Conservation (phyloP, 169 alveolate species). For the Eimeria necatrix region DNA sequence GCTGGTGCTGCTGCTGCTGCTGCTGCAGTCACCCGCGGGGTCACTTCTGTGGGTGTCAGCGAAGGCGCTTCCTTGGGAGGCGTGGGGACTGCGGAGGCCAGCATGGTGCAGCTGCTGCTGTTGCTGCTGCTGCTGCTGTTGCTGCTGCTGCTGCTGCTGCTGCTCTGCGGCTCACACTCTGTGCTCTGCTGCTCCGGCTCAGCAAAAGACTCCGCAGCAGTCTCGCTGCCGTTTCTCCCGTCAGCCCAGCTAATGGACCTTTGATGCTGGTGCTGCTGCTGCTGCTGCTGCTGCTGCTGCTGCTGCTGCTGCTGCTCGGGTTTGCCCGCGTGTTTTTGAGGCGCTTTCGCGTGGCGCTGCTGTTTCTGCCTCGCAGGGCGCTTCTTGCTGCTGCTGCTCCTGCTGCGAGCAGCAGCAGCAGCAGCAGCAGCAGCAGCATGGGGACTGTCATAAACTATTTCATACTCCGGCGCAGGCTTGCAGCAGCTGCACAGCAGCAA, state of each 20-base stretch:
- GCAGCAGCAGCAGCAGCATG: conserved; percentile 33
- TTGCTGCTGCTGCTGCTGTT: conserved; percentile 27
- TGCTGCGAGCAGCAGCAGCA: not conserved
- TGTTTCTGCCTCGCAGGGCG: not conserved
- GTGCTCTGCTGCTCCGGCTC: not conserved
- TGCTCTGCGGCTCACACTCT: not conserved
- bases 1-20: not conserved
- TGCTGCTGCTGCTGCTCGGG: not conserved
- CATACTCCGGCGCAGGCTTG: not conserved
- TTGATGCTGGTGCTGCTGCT: not conserved
- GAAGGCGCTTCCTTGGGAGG: not conserved
- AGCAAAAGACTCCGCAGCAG: not conserved
- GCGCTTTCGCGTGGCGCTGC: not conserved
- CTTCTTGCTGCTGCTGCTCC: not conserved
- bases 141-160: conserved; percentile 37
- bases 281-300: not conserved
- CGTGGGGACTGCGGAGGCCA: not conserved
- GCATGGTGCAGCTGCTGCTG: not conserved
- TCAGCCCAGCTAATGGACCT: conserved; percentile 15
- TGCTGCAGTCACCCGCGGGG: conserved; percentile 3
- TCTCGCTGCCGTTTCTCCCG: not conserved
- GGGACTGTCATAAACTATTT: not conserved
- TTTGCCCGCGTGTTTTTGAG: not conserved
- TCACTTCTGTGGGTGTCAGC: not conserved
- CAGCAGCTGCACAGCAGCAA: not conserved